These are phyloP conservation scores for Botrytis fragariae DNA, from an alignment of 2,329 filamentous ascomycete species.

Conservation along the genomic window DNA sequence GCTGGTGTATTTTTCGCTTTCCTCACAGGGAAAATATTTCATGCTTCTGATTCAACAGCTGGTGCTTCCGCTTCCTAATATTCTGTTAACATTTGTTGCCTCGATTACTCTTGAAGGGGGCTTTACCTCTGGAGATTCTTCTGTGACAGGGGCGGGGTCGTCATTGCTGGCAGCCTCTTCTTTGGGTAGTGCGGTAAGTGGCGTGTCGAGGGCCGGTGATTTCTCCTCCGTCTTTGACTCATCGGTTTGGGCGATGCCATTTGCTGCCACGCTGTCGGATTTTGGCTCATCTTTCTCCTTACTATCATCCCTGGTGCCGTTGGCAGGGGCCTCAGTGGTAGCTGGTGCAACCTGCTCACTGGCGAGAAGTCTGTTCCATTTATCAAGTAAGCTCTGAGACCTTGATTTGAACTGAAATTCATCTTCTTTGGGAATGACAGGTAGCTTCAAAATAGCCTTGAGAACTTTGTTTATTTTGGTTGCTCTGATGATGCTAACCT, in stretches of 20 bases:
- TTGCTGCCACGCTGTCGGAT: constrained; percentile 32
- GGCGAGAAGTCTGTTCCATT: constrained; percentile 84
- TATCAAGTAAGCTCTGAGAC: constrained; percentile 73
- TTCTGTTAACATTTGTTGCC: constrained; percentile 21
- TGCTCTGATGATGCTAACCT: constrained; percentile 80
- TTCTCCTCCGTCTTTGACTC: constrained; percentile 44
- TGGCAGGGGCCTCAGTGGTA: constrained; percentile 34
- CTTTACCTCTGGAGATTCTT: constrained; percentile 30
- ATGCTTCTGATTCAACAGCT: constrained; percentile 26
- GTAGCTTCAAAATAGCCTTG: constrained; percentile 86
- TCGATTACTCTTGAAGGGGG: neutral
- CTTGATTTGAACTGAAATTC: constrained; percentile 87
- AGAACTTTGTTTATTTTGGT: constrained; percentile 99
- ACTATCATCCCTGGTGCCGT: constrained; percentile 40
- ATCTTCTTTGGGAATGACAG: constrained; percentile 78
- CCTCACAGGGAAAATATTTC: neutral
- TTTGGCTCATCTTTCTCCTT: constrained; percentile 40
- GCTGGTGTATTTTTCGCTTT: constrained; percentile 7
- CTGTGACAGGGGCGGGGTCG: constrained; percentile 27
- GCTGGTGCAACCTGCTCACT: constrained; percentile 49
- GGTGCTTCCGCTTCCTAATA: constrained; percentile 27
- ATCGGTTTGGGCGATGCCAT: constrained; percentile 34
- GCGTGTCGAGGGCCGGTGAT: constrained; percentile 40
- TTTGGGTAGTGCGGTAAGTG: constrained; percentile 24
- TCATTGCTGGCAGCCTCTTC: constrained; percentile 36